phyloP scores from a whole-genome alignment of 2,329 filamentous ascomycete species.

The Paramyrothecium roridum region DNA sequence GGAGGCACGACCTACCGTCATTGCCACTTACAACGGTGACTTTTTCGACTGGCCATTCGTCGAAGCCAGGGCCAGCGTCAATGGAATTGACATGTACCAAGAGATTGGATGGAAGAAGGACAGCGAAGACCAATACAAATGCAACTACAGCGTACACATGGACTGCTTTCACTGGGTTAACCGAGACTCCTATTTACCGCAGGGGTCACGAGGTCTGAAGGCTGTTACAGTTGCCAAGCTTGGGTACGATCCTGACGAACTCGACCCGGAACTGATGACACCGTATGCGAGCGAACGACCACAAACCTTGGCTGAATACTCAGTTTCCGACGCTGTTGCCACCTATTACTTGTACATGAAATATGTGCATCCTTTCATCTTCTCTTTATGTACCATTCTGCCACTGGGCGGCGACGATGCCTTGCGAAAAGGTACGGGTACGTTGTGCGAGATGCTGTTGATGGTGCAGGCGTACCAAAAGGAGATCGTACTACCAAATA shows the following conservation, averaged over 20 bases:
- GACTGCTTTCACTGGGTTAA: constrained; percentile 99
- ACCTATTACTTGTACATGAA: constrained; percentile 99
- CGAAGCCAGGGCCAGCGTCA: constrained; percentile 85
- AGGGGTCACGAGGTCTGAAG: constrained; percentile 95
- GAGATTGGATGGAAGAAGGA: constrained; percentile 98
- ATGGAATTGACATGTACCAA: constrained; percentile 98
- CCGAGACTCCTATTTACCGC: constrained; percentile 94
- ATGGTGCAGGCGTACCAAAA: constrained; percentile 98
- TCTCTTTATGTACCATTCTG: constrained; percentile 95
- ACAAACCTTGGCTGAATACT: constrained; percentile 94
- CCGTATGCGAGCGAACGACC: constrained; percentile 86
- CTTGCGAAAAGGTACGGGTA: constrained; percentile 92
- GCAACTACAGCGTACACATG: constrained; percentile 95
- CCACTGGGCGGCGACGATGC: constrained; percentile 91
- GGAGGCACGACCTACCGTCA: constrained; percentile 89
- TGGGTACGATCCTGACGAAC: constrained; percentile 95
- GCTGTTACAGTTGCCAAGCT: constrained; percentile 97
- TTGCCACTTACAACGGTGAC: constrained; percentile 99
- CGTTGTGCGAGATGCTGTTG: constrained; percentile 97
- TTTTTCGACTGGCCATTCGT: constrained; percentile 99
- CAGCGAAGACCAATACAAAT: constrained; percentile 93
- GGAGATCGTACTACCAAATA: constrained; percentile 91
- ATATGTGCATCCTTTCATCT: constrained; percentile 99
- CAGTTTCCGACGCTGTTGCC: constrained; percentile 96
- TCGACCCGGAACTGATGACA: constrained; percentile 97